A percentile compares a stretch with the other conserved stretches of the same genome.
These are phyloP conservation scores for Litsea cubeba DNA, from an alignment of 164 flowering plant genomes.

Conservation along the genomic window DNA sequence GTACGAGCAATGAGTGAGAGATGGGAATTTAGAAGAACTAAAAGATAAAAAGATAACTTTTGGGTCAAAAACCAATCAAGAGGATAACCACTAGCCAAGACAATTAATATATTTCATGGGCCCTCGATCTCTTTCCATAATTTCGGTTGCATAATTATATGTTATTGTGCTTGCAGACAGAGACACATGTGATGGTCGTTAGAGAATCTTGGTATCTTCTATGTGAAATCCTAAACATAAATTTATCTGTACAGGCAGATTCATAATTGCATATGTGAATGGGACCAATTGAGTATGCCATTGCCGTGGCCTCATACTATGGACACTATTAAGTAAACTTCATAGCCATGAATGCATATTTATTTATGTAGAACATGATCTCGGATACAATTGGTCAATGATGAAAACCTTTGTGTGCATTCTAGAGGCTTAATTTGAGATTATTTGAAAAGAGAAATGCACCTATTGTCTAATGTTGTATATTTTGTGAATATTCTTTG, in stretches of 20 bases:
- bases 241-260: neutral
- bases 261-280: neutral
- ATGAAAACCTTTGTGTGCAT: neutral
- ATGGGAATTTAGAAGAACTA: too few relatives aligned
- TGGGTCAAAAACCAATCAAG: too few relatives aligned
- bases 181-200: neutral
- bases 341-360: too few relatives aligned
- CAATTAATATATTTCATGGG: neutral
- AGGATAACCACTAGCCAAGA: neutral
- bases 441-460: too few relatives aligned
- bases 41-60: too few relatives aligned
- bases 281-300: neutral
- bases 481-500: too few relatives aligned
- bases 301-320: too few relatives aligned
- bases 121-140: neutral
- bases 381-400: neutral
- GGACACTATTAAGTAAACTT: too few relatives aligned
- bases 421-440: too few relatives aligned
- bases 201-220: neutral
- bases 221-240: neutral
- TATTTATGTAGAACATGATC: neutral
- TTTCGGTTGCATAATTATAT: neutral
- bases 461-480: too few relatives aligned
- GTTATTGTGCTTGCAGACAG: neutral
- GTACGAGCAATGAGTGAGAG: too few relatives aligned